Evolutionary conservation across 768 basidiomycete genomes (phyloP).

Genomic region (Mycena maculata): DNA sequence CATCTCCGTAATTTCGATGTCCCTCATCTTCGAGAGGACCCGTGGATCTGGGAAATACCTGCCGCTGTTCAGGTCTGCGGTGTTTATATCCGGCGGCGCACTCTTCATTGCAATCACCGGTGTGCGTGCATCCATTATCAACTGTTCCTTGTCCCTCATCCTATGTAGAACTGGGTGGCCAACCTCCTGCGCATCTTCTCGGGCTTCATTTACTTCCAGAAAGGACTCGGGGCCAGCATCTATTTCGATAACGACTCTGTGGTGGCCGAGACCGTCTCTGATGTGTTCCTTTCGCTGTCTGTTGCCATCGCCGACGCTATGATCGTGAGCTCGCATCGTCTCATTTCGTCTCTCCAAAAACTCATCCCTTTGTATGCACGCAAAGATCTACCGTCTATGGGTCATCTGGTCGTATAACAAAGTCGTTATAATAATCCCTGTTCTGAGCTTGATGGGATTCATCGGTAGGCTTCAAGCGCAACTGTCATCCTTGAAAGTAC

Average conservation of each 20-base stretch:
- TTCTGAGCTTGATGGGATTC: conserved; percentile 1
- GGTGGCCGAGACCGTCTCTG: not conserved
- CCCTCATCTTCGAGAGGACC: not conserved
- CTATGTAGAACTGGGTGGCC: conserved; percentile 1
- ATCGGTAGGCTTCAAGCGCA: not conserved
- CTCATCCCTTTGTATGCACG: not conserved
- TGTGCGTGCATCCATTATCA: not conserved
- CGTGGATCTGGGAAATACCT: not conserved
- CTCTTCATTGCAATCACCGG: conserved; percentile 13
- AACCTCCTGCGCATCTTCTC: not conserved
- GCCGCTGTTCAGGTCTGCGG: not conserved
- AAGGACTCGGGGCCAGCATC: not conserved
- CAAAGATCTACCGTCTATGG: conserved; percentile 15
- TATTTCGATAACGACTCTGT: conserved; percentile 4
- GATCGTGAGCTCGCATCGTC: conserved; percentile 11
- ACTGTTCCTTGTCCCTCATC: not conserved
- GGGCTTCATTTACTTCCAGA: conserved; percentile 12
- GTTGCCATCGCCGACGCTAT: conserved; percentile 7
- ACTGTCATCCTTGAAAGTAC: not conserved
- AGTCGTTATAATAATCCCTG: not conserved
- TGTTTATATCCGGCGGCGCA: not conserved
- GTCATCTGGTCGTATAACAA: conserved; percentile 16
- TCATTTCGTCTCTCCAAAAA: not conserved
- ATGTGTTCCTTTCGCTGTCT: not conserved
- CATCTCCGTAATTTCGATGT: not conserved